Percentiles rank a stretch among this genome's conserved stretches.
Evolutionary conservation across 768 basidiomycete genomes (phyloP).

Genomic region (Cystoderma amianthinum): DNA sequence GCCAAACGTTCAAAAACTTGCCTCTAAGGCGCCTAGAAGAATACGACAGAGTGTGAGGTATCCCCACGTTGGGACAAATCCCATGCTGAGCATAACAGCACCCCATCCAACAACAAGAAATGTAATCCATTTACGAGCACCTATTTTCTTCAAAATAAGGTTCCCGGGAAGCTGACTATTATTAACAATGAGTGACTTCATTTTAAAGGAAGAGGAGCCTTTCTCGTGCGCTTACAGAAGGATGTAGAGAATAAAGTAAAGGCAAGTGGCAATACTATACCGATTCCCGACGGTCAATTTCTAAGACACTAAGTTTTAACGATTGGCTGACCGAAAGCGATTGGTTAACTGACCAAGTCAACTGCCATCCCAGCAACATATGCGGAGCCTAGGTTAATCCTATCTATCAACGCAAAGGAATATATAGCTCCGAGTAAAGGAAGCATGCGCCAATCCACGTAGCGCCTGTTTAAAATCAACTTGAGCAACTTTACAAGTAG

Average conservation of each 20-base stretch:
- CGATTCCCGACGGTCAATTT: slow-evolving; percentile 24
- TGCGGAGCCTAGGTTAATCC: background rate
- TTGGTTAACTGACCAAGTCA: background rate
- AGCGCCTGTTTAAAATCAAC: background rate
- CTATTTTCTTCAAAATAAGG: slow-evolving; percentile 32
- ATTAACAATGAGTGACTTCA: slow-evolving; percentile 4
- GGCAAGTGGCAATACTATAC: slow-evolving; percentile 33
- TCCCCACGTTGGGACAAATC: slow-evolving; percentile 33
- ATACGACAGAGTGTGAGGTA: slow-evolving; percentile 32
- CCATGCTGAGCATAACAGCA: slow-evolving; percentile 37
- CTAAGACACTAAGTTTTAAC: slow-evolving; percentile 9
- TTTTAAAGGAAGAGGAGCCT: background rate
- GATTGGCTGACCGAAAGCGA: background rate
- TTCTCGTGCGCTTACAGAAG: slow-evolving; percentile 23
- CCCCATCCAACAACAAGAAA: slow-evolving; percentile 36
- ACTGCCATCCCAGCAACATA: background rate
- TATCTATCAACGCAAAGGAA: slow-evolving; percentile 1
- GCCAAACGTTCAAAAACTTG: slow-evolving; percentile 7
- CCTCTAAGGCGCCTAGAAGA: slow-evolving; percentile 37
- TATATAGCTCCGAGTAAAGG: background rate
- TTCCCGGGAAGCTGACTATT: slow-evolving; percentile 39
- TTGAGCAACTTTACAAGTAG: background rate
- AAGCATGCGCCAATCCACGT: background rate
- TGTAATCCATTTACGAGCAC: slow-evolving; percentile 37
- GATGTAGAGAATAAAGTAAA: slow-evolving; percentile 40